Evolutionary conservation across 2,329 filamentous ascomycete genomes (phyloP), one percentile per base, ranked within the genome.

Genomic region (Coniochaeta prunicola): DNA sequence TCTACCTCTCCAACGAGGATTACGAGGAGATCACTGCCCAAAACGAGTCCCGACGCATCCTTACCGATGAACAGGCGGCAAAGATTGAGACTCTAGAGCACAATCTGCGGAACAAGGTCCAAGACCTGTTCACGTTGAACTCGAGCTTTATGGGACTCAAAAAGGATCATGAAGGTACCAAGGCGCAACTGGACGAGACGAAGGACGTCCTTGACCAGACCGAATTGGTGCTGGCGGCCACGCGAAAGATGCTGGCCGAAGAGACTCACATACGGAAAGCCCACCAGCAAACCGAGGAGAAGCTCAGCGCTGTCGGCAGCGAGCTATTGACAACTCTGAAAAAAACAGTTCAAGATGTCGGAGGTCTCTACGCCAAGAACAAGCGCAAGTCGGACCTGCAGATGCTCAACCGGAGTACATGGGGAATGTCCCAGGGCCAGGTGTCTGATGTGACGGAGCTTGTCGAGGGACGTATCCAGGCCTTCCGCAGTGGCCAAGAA

Each of bases 1-100:
- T 99, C 2, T 97, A 97, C 70, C 80, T 99, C 34, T 89, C 93
- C 0, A 89, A 91, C 59, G 92, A 96, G 60, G 84, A 84, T 17
- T 97, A 92, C 68, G 93, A 97, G 69, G 90, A 96, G 66, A 89
- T 99, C 75, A 93, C 87, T 0, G 89, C 90, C 5, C 88, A 96
- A 71, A 97, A 90, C 73, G 94, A 99, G 73, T 96, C 93, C 2
- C 84, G 92, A 57, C 83, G 91, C 13, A 97, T 97, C 62, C 82
- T 97, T 40, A 89, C 88, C 64, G 93, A 97, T 67, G 94, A 99
- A 70, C 93, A 97, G 68, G 83, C 87, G 8, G 92, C 93, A 65
- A 93, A 91, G 71, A 92, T 99, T 53, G 91, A 96, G 69, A 92
- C 91, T 0, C 88, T 97, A 76, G 94, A 99, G 71, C 84, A 83